Evolutionary conservation across 2,329 filamentous ascomycete species (phyloP).

Genomic region (Cercospora canescens): DNA sequence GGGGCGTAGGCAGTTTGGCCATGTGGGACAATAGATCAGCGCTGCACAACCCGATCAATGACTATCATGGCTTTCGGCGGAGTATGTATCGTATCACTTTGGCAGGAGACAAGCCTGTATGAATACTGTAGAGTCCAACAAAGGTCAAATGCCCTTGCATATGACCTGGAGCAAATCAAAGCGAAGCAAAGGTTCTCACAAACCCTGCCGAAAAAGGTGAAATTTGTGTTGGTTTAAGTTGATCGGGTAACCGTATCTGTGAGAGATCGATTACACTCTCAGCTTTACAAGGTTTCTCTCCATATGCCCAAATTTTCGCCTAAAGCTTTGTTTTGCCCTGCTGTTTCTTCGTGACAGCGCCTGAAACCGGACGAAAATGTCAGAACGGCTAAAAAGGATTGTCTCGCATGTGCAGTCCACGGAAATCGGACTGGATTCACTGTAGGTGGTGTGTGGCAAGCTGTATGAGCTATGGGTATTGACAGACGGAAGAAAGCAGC

Average conservation of each 20-base stretch:
- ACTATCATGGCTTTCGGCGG: constrained; percentile 12
- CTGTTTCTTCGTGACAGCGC: neutral
- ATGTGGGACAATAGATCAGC: constrained; percentile 16
- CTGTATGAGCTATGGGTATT: neutral
- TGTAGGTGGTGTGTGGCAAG: neutral
- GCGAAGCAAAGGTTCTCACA: no score
- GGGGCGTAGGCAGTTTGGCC: constrained; percentile 35
- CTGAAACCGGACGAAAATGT: neutral
- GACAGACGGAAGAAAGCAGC: constrained; percentile 13
- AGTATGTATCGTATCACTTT: constrained; percentile 16
- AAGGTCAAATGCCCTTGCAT: no score
- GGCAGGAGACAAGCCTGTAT: constrained; percentile 14
- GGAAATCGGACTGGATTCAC: neutral
- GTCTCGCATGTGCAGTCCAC: neutral
- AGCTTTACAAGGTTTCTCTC: neutral
- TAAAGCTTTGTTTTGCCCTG: neutral
- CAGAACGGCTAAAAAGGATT: neutral
- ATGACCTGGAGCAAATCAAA: no score
- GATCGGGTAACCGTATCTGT: neutral
- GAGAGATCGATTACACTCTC: neutral
- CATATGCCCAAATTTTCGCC: neutral
- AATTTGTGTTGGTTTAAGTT: neutral
- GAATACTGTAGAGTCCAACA: neutral
- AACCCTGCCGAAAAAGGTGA: neutral
- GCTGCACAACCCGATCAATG: constrained; percentile 21